Evolutionary conservation across 192 early-diverging fungal species (phyloP).

Genomic region (Dissophora globulifera): DNA sequence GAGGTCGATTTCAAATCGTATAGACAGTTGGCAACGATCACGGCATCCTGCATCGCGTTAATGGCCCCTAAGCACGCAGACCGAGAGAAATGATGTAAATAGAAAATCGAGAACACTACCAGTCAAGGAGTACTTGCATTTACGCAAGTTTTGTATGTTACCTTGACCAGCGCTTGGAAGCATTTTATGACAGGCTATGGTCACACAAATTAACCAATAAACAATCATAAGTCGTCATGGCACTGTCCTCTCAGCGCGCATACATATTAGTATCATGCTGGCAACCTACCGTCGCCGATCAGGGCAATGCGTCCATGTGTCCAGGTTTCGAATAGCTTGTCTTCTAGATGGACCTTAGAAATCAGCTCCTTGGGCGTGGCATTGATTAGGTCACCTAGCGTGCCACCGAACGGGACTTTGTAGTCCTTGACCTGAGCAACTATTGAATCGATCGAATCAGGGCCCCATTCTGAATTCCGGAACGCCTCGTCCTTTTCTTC

Average conservation of each 20-base stretch:
- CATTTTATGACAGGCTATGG: slow-evolving; percentile 43
- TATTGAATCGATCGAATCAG: not conserved
- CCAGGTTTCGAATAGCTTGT: slow-evolving; percentile 46
- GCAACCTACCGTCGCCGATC: slow-evolving; percentile 45
- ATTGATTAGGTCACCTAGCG: slow-evolving; percentile 31
- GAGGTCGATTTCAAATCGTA: slow-evolving; percentile 12
- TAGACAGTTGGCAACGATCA: slow-evolving; percentile 32
- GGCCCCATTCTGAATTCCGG: slow-evolving; percentile 25
- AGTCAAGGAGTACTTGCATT: no score
- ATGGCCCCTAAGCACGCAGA: slow-evolving; percentile 16
- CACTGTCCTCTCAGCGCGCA: no score
- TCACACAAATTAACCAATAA: no score
- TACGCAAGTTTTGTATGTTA: no score
- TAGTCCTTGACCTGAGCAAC: slow-evolving; percentile 4
- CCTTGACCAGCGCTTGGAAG: slow-evolving; percentile 37
- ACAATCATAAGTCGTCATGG: no score
- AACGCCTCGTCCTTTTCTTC: slow-evolving; percentile 13
- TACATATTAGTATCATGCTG: no score
- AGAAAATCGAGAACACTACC: no score
- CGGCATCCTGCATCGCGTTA: slow-evolving; percentile 39
- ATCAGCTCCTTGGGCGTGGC: slow-evolving; percentile 24
- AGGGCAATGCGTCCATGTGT: slow-evolving; percentile 16
- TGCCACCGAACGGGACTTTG: slow-evolving; percentile 21
- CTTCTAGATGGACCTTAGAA: slow-evolving; percentile 36
- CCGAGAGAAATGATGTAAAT: not conserved